Conservation (phyloP, 2,329 filamentous ascomycete species). For the Gliomastix tumulicola region DNA sequence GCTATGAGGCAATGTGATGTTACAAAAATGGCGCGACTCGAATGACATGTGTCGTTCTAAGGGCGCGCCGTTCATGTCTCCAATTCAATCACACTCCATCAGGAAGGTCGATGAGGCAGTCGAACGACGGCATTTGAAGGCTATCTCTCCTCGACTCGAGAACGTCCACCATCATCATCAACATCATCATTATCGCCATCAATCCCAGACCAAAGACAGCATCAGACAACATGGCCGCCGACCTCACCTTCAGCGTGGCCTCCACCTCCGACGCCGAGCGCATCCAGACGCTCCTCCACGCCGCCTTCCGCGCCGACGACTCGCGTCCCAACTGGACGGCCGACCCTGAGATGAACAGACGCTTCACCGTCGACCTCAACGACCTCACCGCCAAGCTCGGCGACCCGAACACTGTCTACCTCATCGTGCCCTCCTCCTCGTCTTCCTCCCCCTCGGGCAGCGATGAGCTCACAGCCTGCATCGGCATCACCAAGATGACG, state of each 20-base stretch:
- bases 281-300: conserved; percentile 27
- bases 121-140: no score
- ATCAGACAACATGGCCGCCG: neutral
- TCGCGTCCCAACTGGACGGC: conserved; percentile 25
- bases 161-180: no score
- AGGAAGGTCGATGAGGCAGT: no score
- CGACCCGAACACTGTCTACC: conserved; percentile 15
- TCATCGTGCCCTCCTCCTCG: conserved; percentile 15
- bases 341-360: conserved; percentile 51
- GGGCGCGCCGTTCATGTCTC: no score
- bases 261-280: conserved; percentile 22
- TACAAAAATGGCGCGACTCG: no score
- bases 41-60: no score
- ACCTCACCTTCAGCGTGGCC: conserved; percentile 23
- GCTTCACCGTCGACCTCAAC: conserved; percentile 62
- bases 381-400: conserved; percentile 49
- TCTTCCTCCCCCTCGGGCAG: no score
- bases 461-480: conserved; percentile 13
- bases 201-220: no score
- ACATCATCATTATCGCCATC: no score
- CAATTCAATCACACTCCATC: no score
- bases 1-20: no score
- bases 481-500: conserved; percentile 7
- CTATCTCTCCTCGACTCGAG: no score
- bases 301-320: conserved; percentile 31